phyloP scores from a whole-genome alignment of 495 filamentous ascomycete genomes.

The Penicillium bovifimosum region DNA sequence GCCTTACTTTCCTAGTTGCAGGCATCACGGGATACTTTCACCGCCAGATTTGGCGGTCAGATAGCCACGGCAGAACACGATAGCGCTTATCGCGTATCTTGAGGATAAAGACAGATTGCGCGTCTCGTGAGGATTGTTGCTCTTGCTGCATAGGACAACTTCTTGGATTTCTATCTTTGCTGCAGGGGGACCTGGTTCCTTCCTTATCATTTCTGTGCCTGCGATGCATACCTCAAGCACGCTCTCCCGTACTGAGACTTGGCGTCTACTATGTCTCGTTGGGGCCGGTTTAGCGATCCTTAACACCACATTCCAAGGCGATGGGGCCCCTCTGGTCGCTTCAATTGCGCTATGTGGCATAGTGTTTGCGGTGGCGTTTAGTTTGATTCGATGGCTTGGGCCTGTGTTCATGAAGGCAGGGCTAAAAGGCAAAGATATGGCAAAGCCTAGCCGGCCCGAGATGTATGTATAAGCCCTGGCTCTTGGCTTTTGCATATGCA shows the following conservation, averaged over 20 bases:
- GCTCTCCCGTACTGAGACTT: constrained; percentile 63
- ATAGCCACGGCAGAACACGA: constrained; percentile 26
- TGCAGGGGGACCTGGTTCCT: neutral
- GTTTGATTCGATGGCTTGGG: constrained; percentile 92
- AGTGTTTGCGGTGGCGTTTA: constrained; percentile 72
- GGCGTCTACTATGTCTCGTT: constrained; percentile 63
- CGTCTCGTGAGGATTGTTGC: constrained; percentile 1
- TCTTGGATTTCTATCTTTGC: neutral
- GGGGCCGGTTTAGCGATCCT: constrained; percentile 68
- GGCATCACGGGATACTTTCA: constrained; percentile 19
- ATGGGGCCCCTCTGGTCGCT: constrained; percentile 84
- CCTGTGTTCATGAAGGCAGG: constrained; percentile 83
- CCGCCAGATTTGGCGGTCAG: constrained; percentile 25
- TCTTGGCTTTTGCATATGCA: neutral
- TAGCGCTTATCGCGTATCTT: constrained; percentile 21
- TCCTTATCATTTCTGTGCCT: neutral
- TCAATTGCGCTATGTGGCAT: constrained; percentile 82
- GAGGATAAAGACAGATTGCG: constrained; percentile 34
- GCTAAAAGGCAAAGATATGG: constrained; percentile 85
- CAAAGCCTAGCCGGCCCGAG: constrained; percentile 67
- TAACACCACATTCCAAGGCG: constrained; percentile 72
- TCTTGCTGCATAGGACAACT: constrained; percentile 8
- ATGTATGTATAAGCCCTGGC: constrained; percentile 56
- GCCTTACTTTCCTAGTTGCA: constrained; percentile 19
- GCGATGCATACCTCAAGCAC: constrained; percentile 37